A percentile compares a stretch with the other conserved stretches of the same genome.
phyloP scores from a whole-genome alignment of 2,329 filamentous ascomycete genomes.

The Ramularia endophylla region DNA sequence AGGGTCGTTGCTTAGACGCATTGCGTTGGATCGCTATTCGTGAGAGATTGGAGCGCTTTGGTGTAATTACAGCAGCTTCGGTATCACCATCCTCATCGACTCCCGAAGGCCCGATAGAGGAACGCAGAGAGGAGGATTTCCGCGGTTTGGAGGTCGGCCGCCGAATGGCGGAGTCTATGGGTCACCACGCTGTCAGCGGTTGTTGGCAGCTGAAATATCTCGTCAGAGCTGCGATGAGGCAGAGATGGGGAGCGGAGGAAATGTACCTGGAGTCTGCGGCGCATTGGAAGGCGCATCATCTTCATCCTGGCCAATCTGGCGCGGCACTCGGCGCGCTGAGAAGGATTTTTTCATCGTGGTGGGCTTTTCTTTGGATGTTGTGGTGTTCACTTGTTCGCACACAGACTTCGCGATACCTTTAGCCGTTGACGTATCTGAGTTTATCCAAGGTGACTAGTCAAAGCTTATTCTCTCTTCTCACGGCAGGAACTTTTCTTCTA shows the following conservation, averaged over 20 bases:
- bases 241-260: background rate
- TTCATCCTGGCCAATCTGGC: slow-evolving; percentile 65
- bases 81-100: slow-evolving; percentile 50
- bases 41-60: slow-evolving; percentile 58
- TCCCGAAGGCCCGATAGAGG: slow-evolving; percentile 67
- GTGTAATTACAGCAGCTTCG: slow-evolving; percentile 49
- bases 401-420: no score
- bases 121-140: slow-evolving; percentile 67
- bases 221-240: slow-evolving; percentile 16
- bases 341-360: slow-evolving; percentile 53
- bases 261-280: slow-evolving; percentile 23
- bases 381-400: no score
- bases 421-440: no score
- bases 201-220: slow-evolving; percentile 12
- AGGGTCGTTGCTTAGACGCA: slow-evolving; percentile 48
- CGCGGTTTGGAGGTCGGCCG: slow-evolving; percentile 50
- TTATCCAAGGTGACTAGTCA: no score
- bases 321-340: slow-evolving; percentile 59
- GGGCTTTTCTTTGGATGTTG: no score
- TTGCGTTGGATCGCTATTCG: slow-evolving; percentile 62
- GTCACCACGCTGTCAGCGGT: slow-evolving; percentile 36
- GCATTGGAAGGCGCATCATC: slow-evolving; percentile 43
- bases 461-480: no score
- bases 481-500: no score
- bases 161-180: slow-evolving; percentile 47